Evolutionary conservation across 306 rosid genomes (phyloP).

Genomic region (Ormosia emarginata): DNA sequence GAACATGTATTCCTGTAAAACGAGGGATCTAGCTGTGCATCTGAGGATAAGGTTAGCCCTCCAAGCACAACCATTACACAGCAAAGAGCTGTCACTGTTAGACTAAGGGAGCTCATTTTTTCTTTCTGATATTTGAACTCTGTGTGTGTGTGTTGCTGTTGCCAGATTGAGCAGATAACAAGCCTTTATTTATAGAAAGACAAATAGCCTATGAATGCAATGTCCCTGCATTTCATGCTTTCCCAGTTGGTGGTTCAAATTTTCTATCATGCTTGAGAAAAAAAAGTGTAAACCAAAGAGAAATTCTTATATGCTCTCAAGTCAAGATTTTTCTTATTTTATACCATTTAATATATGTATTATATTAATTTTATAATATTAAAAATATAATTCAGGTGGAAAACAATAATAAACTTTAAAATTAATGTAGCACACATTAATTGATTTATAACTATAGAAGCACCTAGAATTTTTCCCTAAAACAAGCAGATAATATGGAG

Average conservation of each 20-base stretch:
- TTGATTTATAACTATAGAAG: no score
- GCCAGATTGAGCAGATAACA: neutral
- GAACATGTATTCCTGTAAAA: slow-evolving; percentile 38
- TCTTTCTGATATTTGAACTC: neutral
- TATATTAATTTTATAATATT: no score
- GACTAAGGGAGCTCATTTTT: neutral
- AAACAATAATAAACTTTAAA: no score
- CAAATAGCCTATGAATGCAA: neutral
- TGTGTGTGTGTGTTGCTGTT: neutral
- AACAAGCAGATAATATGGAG: no score
- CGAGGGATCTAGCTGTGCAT: slow-evolving; percentile 28
- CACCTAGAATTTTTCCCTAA: no score
- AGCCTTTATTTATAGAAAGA: neutral
- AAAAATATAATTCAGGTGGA: no score
- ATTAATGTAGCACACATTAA: no score
- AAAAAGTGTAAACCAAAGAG: no score
- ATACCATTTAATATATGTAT: no score
- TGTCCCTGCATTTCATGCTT: neutral
- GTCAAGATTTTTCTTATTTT: no score
- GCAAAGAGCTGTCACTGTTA: neutral
- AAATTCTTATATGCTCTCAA: no score
- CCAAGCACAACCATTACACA: slow-evolving; percentile 16
- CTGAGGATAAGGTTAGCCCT: neutral
- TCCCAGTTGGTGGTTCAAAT: neutral
- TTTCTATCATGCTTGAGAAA: no score